phyloP scores from a whole-genome alignment of 805 yeast species.

The Blastobotrys muscicola region DNA sequence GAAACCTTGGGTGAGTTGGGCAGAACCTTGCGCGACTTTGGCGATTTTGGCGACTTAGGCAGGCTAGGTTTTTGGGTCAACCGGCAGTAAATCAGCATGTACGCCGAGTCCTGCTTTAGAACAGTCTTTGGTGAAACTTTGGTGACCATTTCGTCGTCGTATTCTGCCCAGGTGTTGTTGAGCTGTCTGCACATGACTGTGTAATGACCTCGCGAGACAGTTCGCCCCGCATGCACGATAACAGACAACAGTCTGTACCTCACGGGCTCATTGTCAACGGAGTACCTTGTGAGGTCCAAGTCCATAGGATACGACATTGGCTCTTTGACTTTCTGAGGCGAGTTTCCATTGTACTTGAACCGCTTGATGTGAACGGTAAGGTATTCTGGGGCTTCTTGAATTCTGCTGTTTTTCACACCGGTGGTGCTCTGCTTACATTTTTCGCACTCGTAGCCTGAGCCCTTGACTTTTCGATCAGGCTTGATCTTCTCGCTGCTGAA shows the following conservation, averaged over 20 bases:
- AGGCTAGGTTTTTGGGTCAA: constrained; percentile 11
- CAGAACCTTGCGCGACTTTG: not conserved
- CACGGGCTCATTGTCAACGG: constrained; percentile 32
- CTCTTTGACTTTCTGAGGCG: constrained; percentile 71
- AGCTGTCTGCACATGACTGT: constrained; percentile 87
- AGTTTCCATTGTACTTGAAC: constrained; percentile 61
- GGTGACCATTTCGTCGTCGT: constrained; percentile 87
- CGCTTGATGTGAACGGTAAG: constrained; percentile 80
- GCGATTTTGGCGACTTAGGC: not conserved
- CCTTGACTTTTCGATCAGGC: constrained; percentile 37
- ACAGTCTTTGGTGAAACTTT: constrained; percentile 63
- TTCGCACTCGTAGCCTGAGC: constrained; percentile 69
- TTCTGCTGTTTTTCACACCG: constrained; percentile 67
- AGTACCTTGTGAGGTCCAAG: constrained; percentile 59
- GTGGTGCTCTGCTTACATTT: constrained; percentile 67
- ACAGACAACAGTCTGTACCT: constrained; percentile 70
- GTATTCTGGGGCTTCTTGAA: constrained; percentile 81
- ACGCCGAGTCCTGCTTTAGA: constrained; percentile 78
- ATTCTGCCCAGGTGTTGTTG: constrained; percentile 84
- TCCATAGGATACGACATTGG: constrained; percentile 72
- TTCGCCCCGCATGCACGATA: constrained; percentile 89
- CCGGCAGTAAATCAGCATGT: constrained; percentile 77
- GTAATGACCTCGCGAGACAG: constrained; percentile 88
- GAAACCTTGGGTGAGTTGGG: not conserved
- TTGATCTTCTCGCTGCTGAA: constrained; percentile 75